Base-by-base conservation (phyloP, 495 filamentous ascomycete species). In the Thermochaetoides thermophila region DNA sequence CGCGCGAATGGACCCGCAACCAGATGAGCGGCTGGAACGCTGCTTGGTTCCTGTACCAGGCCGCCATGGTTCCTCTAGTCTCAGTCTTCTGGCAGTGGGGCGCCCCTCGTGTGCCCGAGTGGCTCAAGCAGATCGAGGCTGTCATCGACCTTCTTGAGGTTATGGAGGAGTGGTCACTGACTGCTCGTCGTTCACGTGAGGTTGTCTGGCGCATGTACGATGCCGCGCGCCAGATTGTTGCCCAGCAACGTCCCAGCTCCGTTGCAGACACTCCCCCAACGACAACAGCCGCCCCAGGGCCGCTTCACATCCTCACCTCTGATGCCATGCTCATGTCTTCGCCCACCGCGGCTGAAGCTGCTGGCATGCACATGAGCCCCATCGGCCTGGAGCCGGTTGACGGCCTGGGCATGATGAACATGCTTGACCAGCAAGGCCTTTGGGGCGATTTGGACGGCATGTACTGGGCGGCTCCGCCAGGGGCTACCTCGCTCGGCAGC, bases 11-110 rank as follows among this genome's bases (percentile, higher is more conserved):
- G 53, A 68, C 66, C 23, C 68, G 70, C 17, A 81, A 82, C 53
- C 75, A 83, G 49, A 76, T 85, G 56, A 71, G 68, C 12, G 79
- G 79, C 4, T 85, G 81, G 81, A 81, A 81, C 54, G 80, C 75
- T 4, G 76, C 82, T 15, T 87, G 81, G 81, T 76, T 82, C 51
- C 63, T 80, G 27, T 85, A 81, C 61, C 81, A 87, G 52, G 76
- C 79, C 0, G 69, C 70, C 27, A 75, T 84, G 71, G 74, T 87
- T 14, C 81, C 81, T 0, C 64, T 87, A 3, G 64, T 87, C 6
- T 73, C 65, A 10, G 63, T 86, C 10, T 77, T 78, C 44, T 73
- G 76, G 61, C 70, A 74, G 43, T 70, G 70, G 49, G 62, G 62
- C 32, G 68, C 63, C 24, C 58, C 57, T 0, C 57, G 64, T 36